Evolutionary conservation across 768 basidiomycete species (phyloP), one percentile per base, ranked within the genome.

Genomic region (Leucogyrophana mollusca): DNA sequence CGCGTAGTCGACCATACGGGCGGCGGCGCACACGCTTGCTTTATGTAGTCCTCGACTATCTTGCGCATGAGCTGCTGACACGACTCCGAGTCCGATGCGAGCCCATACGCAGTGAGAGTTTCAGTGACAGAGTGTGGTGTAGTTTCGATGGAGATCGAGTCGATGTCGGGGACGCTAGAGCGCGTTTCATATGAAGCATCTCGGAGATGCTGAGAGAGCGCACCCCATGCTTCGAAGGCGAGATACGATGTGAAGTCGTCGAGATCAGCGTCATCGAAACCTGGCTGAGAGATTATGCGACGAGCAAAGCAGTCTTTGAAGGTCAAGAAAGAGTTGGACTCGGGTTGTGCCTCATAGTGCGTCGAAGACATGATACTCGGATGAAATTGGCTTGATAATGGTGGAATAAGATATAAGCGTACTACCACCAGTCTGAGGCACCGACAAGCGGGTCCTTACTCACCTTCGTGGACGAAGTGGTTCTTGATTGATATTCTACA

Each of bases 241-340:
- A 82, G 72, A 51, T 78, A 83, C 0, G 68, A 66, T 0, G 72
- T 61, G 54, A 81, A 82, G 2, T 83, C 81, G 58, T 78, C 76
- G 1, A 82, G 65, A 5, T 69, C 66, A 23, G 65, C 59, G 24
- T 56, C 55, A 8, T 60, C 55, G 3, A 53, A 42, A 30, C 53
- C 59, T 20, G 65, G 54, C 11, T 56, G 57, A 16, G 68, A 51
- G 37, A 76, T 61, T 17, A 77, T 49, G 13, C 66, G 67, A 16
- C 66, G 67, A 0, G 76, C 76, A 13, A 79, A 61, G 45, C 62
- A 69, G 56, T 79, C 73, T 57, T 76, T 74, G 61, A 78, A 74
- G 5, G 17, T n/a, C n/a, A n/a, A n/a, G n/a, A n/a, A n/a, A n/a
- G n/a, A n/a, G n/a, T n/a, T n/a, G n/a, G n/a, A n/a, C n/a, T n/a